phyloP scores from a whole-genome alignment of 2,329 filamentous ascomycete genomes.

The Colletotrichum tabaci region DNA sequence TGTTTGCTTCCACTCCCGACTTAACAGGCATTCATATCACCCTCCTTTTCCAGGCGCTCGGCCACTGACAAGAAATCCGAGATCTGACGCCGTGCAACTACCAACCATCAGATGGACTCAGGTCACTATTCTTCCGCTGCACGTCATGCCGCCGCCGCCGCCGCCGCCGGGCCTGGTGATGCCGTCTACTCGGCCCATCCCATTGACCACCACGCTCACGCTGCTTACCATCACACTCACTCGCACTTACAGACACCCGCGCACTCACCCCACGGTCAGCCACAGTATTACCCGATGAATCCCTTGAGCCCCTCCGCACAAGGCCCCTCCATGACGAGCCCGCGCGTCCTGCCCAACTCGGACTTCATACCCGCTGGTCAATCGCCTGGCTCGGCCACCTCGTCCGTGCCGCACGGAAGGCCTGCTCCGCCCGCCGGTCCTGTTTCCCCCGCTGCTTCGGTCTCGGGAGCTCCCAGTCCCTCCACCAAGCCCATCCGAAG shows the following conservation, averaged over 20 bases:
- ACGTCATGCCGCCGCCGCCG: constrained; percentile 38
- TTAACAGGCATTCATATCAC: constrained; percentile 39
- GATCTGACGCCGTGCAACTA: constrained; percentile 27
- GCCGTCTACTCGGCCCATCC: constrained; percentile 33
- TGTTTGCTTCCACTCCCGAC: constrained; percentile 19
- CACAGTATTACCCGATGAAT: constrained; percentile 39
- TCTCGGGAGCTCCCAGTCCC: constrained; percentile 18
- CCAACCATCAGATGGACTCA: constrained; percentile 39
- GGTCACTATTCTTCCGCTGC: constrained; percentile 37
- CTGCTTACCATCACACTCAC: constrained; percentile 28
- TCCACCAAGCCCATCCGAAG: constrained; percentile 65
- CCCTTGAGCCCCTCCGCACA: constrained; percentile 31
- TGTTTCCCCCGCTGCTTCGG: constrained; percentile 28
- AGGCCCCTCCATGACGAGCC: constrained; percentile 32
- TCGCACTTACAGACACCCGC: constrained; percentile 28
- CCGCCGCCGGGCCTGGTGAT: constrained; percentile 13
- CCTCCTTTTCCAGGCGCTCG: constrained; percentile 28
- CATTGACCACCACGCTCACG: constrained; percentile 29
- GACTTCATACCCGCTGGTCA: constrained; percentile 35
- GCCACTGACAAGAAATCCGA: constrained; percentile 29
- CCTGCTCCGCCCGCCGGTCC: constrained; percentile 12
- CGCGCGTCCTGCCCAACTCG: constrained; percentile 37
- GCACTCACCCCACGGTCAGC: constrained; percentile 38
- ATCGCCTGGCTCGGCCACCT: constrained; percentile 35
- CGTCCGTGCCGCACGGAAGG: constrained; percentile 24